Evolutionary conservation across 2,329 filamentous ascomycete species (phyloP).

Genomic region (Penicillium sp.): DNA sequence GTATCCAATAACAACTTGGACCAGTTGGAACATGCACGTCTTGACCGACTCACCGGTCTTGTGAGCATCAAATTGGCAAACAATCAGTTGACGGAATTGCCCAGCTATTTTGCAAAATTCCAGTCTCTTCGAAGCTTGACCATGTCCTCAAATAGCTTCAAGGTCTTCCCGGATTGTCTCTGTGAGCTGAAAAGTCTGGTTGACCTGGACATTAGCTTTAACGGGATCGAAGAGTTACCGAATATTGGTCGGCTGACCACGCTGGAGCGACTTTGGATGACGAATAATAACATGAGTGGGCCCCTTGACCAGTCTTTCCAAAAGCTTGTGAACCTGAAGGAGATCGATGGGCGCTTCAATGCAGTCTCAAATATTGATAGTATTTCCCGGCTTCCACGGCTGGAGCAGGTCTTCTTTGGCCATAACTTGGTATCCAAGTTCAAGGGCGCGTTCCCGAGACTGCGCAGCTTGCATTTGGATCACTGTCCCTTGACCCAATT

Average conservation of each 20-base stretch:
- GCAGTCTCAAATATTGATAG: slow-evolving; percentile 84
- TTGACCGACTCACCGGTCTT: slow-evolving; percentile 72
- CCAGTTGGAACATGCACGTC: slow-evolving; percentile 78
- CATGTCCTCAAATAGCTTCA: slow-evolving; percentile 89
- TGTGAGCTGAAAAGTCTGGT: slow-evolving; percentile 80
- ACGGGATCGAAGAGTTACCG: slow-evolving; percentile 76
- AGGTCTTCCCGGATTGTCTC: slow-evolving; percentile 80
- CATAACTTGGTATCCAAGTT: slow-evolving; percentile 93
- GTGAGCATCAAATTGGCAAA: slow-evolving; percentile 92
- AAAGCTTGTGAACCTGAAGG: slow-evolving; percentile 73
- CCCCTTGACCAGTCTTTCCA: slow-evolving; percentile 72
- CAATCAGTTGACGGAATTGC: slow-evolving; percentile 79
- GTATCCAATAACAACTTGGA: slow-evolving; percentile 93
- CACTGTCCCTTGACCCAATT: slow-evolving; percentile 96
- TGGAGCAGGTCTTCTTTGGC: slow-evolving; percentile 86
- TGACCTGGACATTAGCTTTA: slow-evolving; percentile 96
- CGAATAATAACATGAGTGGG: slow-evolving; percentile 84
- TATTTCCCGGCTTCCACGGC: slow-evolving; percentile 76
- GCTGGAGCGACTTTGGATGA: slow-evolving; percentile 88
- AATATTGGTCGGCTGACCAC: slow-evolving; percentile 76
- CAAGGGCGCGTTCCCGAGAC: slow-evolving; percentile 79
- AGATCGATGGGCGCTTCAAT: slow-evolving; percentile 95
- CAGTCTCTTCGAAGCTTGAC: slow-evolving; percentile 79
- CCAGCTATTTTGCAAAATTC: slow-evolving; percentile 80
- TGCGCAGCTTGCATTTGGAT: slow-evolving; percentile 84